Evolutionary conservation across 2,329 filamentous ascomycete genomes (phyloP), one percentile per base, ranked within the genome.

Genomic region (Fusarium virguliforme): DNA sequence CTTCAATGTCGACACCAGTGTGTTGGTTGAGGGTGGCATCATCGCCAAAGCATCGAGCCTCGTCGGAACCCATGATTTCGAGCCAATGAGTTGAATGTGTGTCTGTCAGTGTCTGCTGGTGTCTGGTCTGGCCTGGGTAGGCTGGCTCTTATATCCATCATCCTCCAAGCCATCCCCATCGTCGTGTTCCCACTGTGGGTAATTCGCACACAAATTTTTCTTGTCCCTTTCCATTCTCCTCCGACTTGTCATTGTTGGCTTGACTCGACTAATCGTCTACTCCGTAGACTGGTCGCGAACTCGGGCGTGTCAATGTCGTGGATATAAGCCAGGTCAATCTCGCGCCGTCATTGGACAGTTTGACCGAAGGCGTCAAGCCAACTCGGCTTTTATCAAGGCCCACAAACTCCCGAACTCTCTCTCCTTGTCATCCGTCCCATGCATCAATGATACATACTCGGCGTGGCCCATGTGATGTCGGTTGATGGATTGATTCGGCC

Each of bases 101-200:
- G 26, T 37, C 8, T 26, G 38, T 24, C 43, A 22, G 24, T 59
- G 30, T 38, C 28, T 41, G 24, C 15, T 30, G 30, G 28, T 10
- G 18, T n/a, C 18, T n/a, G 30, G 6, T n/a, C 18, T 18, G 18
- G 28, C n/a, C 32, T 37, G 28, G 56, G 55, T n/a, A 26, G 46
- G 37, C 13, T 15, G 62, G 50, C 28, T 38, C 53, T 68, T 61
- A 38, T 50, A 64, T 37, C 26, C 48, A 18, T 55, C 24, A 18
- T 62, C 38, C 48, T 55, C 43, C 62, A 46, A 61, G 40, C 56
- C 62, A 61, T 56, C 24, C 41, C 65, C 55, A 67, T 46, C 35
- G 10, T 12, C 9, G 24, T 18, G 62, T 72, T 65, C 54, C 69
- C 65, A 70, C 56, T 59, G 34, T 65, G 66, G 60, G 57, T 48